A percentile compares a stretch with the other conserved stretches of the same genome.
These are phyloP conservation scores for Macrolepiota albuminosa DNA, from an alignment of 768 basidiomycete genomes.

Conservation along the genomic window DNA sequence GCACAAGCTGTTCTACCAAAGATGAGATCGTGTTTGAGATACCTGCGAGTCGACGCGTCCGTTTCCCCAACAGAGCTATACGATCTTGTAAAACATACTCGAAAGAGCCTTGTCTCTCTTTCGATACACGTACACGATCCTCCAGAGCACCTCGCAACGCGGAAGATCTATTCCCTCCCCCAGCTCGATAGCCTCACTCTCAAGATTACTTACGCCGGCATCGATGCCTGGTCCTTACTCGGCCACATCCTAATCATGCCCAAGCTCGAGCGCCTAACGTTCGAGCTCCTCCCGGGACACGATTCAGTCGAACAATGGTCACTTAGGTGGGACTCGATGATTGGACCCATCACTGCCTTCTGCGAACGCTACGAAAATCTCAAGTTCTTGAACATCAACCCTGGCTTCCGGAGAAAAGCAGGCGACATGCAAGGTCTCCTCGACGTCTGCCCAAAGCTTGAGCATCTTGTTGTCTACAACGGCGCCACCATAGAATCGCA, in stretches of 20 bases:
- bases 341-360: background rate
- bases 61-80: background rate
- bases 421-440: slow-evolving; percentile 3
- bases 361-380: slow-evolving; percentile 6
- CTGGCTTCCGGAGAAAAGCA: slow-evolving; percentile 2
- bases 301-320: background rate
- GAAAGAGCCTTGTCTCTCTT: slow-evolving; percentile 5
- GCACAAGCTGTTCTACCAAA: slow-evolving; percentile 3
- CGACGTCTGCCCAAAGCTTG: slow-evolving; percentile 7
- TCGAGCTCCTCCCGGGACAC: background rate
- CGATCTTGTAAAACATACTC: background rate
- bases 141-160: background rate
- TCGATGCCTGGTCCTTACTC: slow-evolving; percentile 1
- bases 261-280: slow-evolving; percentile 5
- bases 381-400: slow-evolving; percentile 8
- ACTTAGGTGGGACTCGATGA: slow-evolving; percentile 1
- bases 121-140: slow-evolving; percentile 5
- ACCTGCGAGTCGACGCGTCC: background rate
- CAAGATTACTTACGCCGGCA: background rate
- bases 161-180: background rate
- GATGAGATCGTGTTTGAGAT: slow-evolving; percentile 1
- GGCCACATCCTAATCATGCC: slow-evolving; percentile 5
- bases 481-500: slow-evolving; percentile 2
- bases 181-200: slow-evolving; percentile 8
- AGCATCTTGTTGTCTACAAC: slow-evolving; percentile 11